These are phyloP conservation scores for Primulina eburnea DNA, from an alignment of 257 asterid species.

Conservation along the genomic window DNA sequence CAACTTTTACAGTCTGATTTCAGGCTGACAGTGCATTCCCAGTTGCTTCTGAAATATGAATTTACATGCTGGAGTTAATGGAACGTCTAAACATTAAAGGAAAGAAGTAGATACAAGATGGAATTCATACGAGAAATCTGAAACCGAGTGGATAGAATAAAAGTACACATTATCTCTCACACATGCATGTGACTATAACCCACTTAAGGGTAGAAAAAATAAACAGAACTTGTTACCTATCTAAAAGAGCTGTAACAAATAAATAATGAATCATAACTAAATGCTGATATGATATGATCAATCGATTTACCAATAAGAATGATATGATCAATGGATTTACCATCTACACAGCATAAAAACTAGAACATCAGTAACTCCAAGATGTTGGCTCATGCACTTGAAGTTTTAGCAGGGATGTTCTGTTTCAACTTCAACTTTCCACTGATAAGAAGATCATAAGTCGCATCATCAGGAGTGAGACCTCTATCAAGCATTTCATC, in stretches of 20 bases:
- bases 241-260: background rate
- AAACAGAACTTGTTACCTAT: background rate
- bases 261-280: background rate
- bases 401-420: slow-evolving; percentile 25
- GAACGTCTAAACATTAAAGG: slow-evolving; percentile 1
- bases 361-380: slow-evolving; percentile 5
- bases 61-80: background rate
- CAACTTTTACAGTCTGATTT: slow-evolving; percentile 9
- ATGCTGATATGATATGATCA: slow-evolving; percentile 21
- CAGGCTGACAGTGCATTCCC: slow-evolving; percentile 5
- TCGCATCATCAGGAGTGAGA: slow-evolving; percentile 55
- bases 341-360: background rate
- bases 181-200: background rate
- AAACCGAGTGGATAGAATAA: too few species aligned
- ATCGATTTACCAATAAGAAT: slow-evolving; percentile 26
- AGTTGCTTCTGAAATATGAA: background rate
- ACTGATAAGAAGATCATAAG: slow-evolving; percentile 56
- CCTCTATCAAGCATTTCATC: slow-evolving; percentile 87
- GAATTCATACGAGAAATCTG: slow-evolving; percentile 10
- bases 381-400: slow-evolving; percentile 24
- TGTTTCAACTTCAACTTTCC: slow-evolving; percentile 35
- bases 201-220: background rate
- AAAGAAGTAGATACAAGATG: background rate
- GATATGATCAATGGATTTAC: background rate
- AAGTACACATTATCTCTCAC: background rate